A percentile compares a stretch with the other conserved stretches of the same genome.
These are phyloP conservation scores for Umbelopsis vinacea DNA, from an alignment of 192 early-diverging fungal genomes.

Conservation along the genomic window DNA sequence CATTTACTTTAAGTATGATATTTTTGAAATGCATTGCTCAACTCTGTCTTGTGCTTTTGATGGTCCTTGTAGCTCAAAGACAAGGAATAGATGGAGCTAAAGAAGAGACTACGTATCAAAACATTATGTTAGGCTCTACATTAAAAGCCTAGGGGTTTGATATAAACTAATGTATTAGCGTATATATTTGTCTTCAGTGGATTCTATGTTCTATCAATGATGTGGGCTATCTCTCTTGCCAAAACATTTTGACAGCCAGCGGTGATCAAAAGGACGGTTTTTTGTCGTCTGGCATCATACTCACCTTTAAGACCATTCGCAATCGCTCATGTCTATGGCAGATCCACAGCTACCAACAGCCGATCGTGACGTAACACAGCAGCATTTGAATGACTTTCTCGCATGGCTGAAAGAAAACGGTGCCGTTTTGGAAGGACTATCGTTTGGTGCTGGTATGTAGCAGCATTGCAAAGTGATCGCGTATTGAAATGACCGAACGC, in stretches of 20 bases:
- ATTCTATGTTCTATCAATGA: neutral
- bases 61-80: no score
- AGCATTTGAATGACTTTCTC: neutral
- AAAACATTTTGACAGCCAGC: slow-evolving; percentile 3
- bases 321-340: neutral
- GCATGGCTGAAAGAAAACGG: slow-evolving; percentile 3
- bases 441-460: slow-evolving; percentile 7
- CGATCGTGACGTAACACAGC: neutral
- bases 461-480: neutral
- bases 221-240: neutral
- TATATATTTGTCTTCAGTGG: neutral
- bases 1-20: no score
- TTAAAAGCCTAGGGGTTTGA: no score
- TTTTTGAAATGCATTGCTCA: no score
- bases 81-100: no score
- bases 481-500: neutral
- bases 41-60: no score
- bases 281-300: neutral
- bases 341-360: neutral
- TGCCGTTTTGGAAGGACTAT: neutral
- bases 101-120: no score
- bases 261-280: neutral
- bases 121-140: no score
- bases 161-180: no score
- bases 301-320: neutral